phyloP scores from a whole-genome alignment of 1,284 basidiomycete genomes.

The Crepidotus sp. region DNA sequence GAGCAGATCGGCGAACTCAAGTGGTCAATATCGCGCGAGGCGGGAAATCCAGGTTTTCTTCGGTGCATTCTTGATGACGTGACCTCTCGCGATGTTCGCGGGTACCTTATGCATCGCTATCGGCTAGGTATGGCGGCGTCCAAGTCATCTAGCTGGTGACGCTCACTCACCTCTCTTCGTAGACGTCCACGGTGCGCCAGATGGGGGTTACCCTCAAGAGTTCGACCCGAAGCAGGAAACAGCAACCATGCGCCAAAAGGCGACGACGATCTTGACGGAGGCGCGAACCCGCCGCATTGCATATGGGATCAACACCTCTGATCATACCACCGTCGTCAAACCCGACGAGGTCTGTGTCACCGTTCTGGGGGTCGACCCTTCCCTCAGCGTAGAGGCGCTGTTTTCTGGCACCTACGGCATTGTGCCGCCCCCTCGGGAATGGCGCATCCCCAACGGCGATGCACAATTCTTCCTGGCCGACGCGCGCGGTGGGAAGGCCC shows the following conservation, averaged over 20 bases:
- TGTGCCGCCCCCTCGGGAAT: constrained; percentile 1
- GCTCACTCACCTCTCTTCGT: background rate
- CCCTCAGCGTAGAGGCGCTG: background rate
- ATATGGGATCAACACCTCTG: background rate
- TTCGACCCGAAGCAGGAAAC: constrained; percentile 1
- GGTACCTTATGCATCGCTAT: constrained; percentile 1
- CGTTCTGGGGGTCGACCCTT: background rate
- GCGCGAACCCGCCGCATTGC: background rate
- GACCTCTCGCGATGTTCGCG: background rate
- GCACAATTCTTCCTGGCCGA: constrained; percentile 2
- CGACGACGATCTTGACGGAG: too few species aligned
- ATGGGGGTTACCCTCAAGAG: background rate
- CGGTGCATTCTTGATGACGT: constrained; percentile 8
- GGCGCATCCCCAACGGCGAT: background rate
- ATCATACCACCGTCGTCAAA: background rate
- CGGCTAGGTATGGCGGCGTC: background rate
- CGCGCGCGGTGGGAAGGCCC: background rate
- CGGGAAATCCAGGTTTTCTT: background rate
- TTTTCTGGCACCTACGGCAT: constrained; percentile 11
- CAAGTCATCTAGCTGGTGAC: too few species aligned
- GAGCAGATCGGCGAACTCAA: constrained; percentile 8
- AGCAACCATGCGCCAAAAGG: constrained; percentile 1
- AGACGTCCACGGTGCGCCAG: constrained; percentile 1
- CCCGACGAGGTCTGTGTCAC: constrained; percentile 13
- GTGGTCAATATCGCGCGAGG: constrained; percentile 8